Percentiles rank a stretch among this genome's conserved stretches.
These are phyloP conservation scores for Mycothermus thermophilus DNA, from an alignment of 495 filamentous ascomycete genomes.

Conservation along the genomic window DNA sequence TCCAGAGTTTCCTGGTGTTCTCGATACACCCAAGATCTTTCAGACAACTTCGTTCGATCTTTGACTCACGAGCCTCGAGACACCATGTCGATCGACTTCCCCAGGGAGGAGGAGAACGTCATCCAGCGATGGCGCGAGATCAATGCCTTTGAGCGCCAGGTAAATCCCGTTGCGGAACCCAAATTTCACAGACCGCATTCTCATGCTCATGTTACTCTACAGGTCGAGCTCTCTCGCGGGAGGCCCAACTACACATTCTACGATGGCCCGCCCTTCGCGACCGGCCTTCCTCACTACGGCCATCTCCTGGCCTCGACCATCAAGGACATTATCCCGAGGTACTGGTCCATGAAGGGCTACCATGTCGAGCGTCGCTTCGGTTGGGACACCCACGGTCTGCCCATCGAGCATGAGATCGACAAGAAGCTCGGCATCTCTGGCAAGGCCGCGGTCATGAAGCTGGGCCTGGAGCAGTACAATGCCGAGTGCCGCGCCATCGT, in stretches of 20 bases:
- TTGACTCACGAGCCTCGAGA: no score
- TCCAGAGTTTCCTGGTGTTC: no score
- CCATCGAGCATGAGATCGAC: conserved; percentile 97
- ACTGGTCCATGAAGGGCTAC: conserved; percentile 95
- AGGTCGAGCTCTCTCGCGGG: conserved; percentile 42
- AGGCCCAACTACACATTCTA: conserved; percentile 71
- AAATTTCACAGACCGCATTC: not conserved
- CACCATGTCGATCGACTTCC: conserved; percentile 79
- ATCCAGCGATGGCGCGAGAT: conserved; percentile 79
- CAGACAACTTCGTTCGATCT: no score
- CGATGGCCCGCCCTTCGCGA: conserved; percentile 50
- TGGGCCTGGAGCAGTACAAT: conserved; percentile 88
- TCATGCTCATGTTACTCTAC: conserved; percentile 13
- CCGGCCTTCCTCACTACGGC: conserved; percentile 82
- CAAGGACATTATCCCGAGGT: conserved; percentile 92
- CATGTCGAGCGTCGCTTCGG: conserved; percentile 62
- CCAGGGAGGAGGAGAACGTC: conserved; percentile 72
- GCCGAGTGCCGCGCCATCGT: conserved; percentile 86
- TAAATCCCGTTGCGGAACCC: conserved; percentile 7
- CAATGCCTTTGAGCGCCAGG: conserved; percentile 58
- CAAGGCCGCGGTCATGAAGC: conserved; percentile 69
- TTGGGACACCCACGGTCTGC: conserved; percentile 90
- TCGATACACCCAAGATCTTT: no score
- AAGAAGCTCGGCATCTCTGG: conserved; percentile 89
- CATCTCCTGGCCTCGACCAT: conserved; percentile 92